These are phyloP conservation scores for Tilletia caries DNA, from an alignment of 1,284 basidiomycete genomes.

Conservation along the genomic window DNA sequence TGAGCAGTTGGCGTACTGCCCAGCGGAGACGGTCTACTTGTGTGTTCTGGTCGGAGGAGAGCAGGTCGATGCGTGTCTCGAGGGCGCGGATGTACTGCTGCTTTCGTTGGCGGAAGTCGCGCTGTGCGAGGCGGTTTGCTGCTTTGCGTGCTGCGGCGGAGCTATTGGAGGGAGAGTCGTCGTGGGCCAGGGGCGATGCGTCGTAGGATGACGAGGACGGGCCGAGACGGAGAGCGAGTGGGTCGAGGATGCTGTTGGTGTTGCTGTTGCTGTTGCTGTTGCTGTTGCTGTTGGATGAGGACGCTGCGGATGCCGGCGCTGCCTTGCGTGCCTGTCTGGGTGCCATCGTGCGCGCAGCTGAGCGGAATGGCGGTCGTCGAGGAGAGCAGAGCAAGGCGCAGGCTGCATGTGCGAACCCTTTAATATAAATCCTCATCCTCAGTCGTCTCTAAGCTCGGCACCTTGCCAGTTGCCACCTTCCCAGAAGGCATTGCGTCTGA, in stretches of 20 bases:
- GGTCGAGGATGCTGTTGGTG: not conserved
- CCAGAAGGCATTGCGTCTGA: too few relatives aligned
- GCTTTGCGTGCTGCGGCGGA: conserved; percentile 34
- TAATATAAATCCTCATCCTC: too few relatives aligned
- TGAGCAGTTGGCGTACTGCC: conserved; percentile 34
- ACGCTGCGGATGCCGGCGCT: not conserved
- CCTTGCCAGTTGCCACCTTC: too few relatives aligned
- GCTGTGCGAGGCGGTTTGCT: conserved; percentile 45
- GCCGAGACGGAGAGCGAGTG: not conserved
- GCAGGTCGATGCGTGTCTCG: conserved; percentile 43
- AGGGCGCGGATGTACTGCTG: conserved; percentile 48
- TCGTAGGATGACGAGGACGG: not conserved
- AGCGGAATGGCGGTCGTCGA: not conserved
- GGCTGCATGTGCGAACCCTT: too few relatives aligned
- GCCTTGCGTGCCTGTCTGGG: not conserved
- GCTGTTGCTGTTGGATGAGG: not conserved
- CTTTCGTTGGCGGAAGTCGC: conserved; percentile 47
- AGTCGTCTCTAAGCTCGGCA: too few relatives aligned
- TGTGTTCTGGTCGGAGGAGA: conserved; percentile 43
- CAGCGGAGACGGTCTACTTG: conserved; percentile 44
- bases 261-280: not conserved
- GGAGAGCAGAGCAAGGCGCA: too few relatives aligned
- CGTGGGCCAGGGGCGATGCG: not conserved
- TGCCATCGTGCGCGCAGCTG: not conserved
- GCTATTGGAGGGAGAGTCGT: conserved; percentile 15